Percentiles rank a stretch among this genome's conserved stretches.
Evolutionary conservation across 2,329 filamentous ascomycete genomes (phyloP).

Genomic region (Oidium heveae): DNA sequence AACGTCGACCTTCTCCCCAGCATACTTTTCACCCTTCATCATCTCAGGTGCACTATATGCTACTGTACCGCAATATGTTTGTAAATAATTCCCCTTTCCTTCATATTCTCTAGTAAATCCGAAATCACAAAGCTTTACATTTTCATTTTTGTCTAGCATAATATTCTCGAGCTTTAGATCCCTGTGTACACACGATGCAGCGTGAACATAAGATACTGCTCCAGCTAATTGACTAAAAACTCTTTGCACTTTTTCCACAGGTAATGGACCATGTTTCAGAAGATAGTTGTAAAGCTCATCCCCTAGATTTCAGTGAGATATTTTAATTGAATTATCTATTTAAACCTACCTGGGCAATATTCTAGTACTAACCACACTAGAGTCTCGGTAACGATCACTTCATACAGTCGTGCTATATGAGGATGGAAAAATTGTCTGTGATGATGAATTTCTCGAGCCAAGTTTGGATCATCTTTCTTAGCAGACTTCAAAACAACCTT

Average conservation of each 20-base stretch:
- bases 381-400: slow-evolving; percentile 88
- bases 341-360: slow-evolving; percentile 58
- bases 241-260: slow-evolving; percentile 69
- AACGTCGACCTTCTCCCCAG: slow-evolving; percentile 90
- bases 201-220: slow-evolving; percentile 84
- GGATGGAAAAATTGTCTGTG: slow-evolving; percentile 95
- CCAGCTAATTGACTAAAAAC: slow-evolving; percentile 92
- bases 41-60: slow-evolving; percentile 97
- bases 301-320: slow-evolving; percentile 23
- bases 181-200: slow-evolving; percentile 83
- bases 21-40: slow-evolving; percentile 95
- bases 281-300: slow-evolving; percentile 96
- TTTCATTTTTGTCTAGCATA: slow-evolving; percentile 82
- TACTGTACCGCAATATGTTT: slow-evolving; percentile 93
- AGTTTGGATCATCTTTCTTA: slow-evolving; percentile 83
- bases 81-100: slow-evolving; percentile 76
- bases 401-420: slow-evolving; percentile 87
- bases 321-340: background rate
- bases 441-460: slow-evolving; percentile 93
- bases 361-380: slow-evolving; percentile 93
- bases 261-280: slow-evolving; percentile 60
- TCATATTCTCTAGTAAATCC: slow-evolving; percentile 96
- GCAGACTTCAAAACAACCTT: slow-evolving; percentile 96
- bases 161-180: slow-evolving; percentile 96
- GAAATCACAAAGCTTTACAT: slow-evolving; percentile 94